phyloP scores from a whole-genome alignment of 2,329 filamentous ascomycete species.

The Xylaria sp. region DNA sequence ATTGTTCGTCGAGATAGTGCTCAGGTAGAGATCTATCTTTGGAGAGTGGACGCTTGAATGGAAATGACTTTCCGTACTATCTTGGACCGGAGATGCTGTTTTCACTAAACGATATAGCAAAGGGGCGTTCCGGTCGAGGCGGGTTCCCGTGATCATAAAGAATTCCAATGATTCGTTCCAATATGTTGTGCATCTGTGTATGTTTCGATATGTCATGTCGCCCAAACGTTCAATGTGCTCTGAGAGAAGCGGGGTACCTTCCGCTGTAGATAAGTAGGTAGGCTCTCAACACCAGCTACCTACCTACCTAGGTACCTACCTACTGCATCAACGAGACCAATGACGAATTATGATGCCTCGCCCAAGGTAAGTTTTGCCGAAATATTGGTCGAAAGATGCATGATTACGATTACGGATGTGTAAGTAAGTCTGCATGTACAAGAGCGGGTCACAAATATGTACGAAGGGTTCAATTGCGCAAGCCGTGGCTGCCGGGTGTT shows the following conservation, averaged over 20 bases:
- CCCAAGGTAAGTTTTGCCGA: neutral
- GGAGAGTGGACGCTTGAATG: neutral
- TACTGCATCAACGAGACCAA: neutral
- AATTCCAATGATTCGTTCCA: neutral
- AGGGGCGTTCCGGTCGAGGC: neutral
- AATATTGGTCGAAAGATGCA: neutral
- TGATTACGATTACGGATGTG: neutral
- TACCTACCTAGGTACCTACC: neutral
- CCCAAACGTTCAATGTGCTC: neutral
- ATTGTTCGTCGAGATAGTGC: neutral
- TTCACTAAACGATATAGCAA: neutral
- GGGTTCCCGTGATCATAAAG: neutral
- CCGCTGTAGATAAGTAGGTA: neutral
- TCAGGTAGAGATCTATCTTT: neutral
- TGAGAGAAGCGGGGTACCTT: constrained; percentile 26
- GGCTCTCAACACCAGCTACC: neutral
- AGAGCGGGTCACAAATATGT: no score
- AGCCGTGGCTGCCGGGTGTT: no score
- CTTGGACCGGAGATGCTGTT: neutral
- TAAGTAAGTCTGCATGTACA: neutral
- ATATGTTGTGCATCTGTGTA: constrained; percentile 3
- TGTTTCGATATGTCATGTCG: neutral
- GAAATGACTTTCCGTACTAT: neutral
- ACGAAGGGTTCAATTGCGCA: no score
- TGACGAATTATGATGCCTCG: neutral